These are phyloP conservation scores for Rhizopogon roseolus DNA, from an alignment of 768 basidiomycete genomes.

Conservation along the genomic window DNA sequence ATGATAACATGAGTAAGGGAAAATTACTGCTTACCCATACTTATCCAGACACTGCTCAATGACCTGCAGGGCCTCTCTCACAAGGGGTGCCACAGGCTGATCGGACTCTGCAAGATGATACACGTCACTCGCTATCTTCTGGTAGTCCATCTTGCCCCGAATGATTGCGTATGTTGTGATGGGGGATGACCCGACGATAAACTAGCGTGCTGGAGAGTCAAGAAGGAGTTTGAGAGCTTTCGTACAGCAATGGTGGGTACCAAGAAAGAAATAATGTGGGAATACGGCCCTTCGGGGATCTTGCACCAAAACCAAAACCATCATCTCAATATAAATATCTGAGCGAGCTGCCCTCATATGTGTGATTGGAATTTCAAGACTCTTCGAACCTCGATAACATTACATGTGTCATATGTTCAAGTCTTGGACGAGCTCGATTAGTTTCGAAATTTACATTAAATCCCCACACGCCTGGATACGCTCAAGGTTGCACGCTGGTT, in stretches of 20 bases:
- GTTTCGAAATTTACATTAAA: no score
- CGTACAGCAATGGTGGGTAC: conserved; percentile 6
- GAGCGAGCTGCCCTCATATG: no score
- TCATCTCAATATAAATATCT: neutral
- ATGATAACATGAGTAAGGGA: neutral
- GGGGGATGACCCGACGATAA: conserved; percentile 1
- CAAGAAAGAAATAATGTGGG: conserved; percentile 9
- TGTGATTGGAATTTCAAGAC: no score
- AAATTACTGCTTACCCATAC: conserved; percentile 63
- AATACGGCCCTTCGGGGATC: neutral
- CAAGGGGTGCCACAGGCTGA: conserved; percentile 50
- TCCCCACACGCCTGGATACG: no score
- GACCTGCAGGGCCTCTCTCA: conserved; percentile 78
- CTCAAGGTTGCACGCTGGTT: no score
- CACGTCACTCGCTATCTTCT: conserved; percentile 49
- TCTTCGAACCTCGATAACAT: no score
- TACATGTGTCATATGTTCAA: no score
- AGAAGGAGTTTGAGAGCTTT: conserved; percentile 3
- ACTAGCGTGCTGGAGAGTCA: neutral
- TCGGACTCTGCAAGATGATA: conserved; percentile 54
- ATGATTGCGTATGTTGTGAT: neutral
- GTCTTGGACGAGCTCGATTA: no score
- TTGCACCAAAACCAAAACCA: neutral
- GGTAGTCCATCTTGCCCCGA: conserved; percentile 40
- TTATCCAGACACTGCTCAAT: conserved; percentile 73